Evolutionary conservation across 352 stramenopile genomes (phyloP), one percentile per base, ranked within the genome.

Genomic region (Globisporangium lucens): DNA sequence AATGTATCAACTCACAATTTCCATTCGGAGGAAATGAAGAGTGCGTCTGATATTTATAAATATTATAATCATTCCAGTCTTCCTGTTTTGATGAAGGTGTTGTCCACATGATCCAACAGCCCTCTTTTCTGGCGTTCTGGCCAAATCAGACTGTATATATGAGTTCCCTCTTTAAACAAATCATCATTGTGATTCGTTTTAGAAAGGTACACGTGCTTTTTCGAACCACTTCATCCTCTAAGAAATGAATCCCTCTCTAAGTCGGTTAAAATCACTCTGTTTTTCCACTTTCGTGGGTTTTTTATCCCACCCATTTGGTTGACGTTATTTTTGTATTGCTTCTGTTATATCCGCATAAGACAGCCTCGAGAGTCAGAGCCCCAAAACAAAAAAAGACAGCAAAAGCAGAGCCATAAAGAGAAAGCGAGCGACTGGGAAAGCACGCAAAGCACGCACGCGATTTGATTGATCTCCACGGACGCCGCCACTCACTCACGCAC

Each of bases 141-240:
- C 1, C 35, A 52, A 62, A 62, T 52, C 56, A 62, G 35, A 62
- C 56, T 62, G 12, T 22, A 52, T 49, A 52, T 10, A 52, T n/a
- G 0, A 0, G 27, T 62, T 20, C n/a, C 3, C 30, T 43, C 1
- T n/a, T 35, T 7, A 35, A 51, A 51, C 22, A 17, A 22, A 15
- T 47, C 4, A 1, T 6, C 15, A 20, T n/a, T n/a, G 4, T 27
- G 38, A 46, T 17, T n/a, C 2, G 2, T 7, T 30, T 33, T 22
- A 20, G 22, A 30, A 17, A 9, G n/a, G 17, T 22, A 6, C 7
- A 5, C 24, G 20, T 7, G 4, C 8, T 13, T 38, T 12, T 38
- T 1, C 35, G 22, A 20, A 8, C 6, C 1, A 49, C 1, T 12
- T 9, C 5, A 38, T 38, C 5, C 33, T 62, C 10, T 6, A 35